These are phyloP conservation scores for Helicostylum pulchrum DNA, from an alignment of 192 early-diverging fungal species.

Conservation along the genomic window DNA sequence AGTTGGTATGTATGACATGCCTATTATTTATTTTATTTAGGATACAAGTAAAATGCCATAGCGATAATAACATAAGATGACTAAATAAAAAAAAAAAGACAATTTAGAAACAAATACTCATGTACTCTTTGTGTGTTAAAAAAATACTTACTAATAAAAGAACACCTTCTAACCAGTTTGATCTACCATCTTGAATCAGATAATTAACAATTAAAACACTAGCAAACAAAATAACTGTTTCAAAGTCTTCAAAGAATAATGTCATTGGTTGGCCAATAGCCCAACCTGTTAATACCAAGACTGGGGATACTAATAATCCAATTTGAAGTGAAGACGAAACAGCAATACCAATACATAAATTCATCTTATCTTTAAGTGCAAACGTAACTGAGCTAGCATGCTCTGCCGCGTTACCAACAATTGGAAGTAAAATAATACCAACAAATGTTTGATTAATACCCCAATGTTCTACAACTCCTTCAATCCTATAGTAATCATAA, in stretches of 20 bases:
- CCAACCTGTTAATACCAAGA: slow-evolving; percentile 82
- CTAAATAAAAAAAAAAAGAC: slow-evolving; percentile 1
- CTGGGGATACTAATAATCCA: slow-evolving; percentile 70
- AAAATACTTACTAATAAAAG: slow-evolving; percentile 59
- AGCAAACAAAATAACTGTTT: slow-evolving; percentile 80
- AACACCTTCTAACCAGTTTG: slow-evolving; percentile 91
- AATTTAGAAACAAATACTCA: not conserved
- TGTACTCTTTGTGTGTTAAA: not conserved
- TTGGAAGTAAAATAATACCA: slow-evolving; percentile 87
- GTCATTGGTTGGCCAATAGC: slow-evolving; percentile 77
- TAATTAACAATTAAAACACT: slow-evolving; percentile 76
- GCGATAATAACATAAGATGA: slow-evolving; percentile 80
- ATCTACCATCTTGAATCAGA: slow-evolving; percentile 77
- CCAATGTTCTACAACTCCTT: slow-evolving; percentile 63
- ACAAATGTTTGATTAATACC: slow-evolving; percentile 81
- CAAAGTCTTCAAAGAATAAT: slow-evolving; percentile 79
- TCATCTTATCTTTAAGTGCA: slow-evolving; percentile 91
- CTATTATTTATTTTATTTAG: slow-evolving; percentile 16
- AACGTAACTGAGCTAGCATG: slow-evolving; percentile 83
- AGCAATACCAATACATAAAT: slow-evolving; percentile 59
- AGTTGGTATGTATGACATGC: no score
- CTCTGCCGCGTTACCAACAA: slow-evolving; percentile 73
- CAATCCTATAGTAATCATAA: slow-evolving; percentile 44
- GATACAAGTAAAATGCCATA: slow-evolving; percentile 77
- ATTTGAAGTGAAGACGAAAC: slow-evolving; percentile 68